Percentiles rank a stretch among this genome's conserved stretches.
These are phyloP conservation scores for Phoma sp. DNA, from an alignment of 2,329 filamentous ascomycete genomes.

Conservation along the genomic window DNA sequence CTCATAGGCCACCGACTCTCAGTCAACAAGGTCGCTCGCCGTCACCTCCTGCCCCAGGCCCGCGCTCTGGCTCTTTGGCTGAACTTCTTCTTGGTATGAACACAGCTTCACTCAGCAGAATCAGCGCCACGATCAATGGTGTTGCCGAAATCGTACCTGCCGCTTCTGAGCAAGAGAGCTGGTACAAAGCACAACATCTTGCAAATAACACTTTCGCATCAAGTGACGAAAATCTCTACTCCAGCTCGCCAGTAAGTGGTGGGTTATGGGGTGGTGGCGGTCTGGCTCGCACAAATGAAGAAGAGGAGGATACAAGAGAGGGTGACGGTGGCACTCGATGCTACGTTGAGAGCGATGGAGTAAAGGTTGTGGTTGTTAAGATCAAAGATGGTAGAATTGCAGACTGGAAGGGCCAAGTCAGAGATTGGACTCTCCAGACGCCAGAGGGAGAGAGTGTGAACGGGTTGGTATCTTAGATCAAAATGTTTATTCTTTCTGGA, in stretches of 20 bases:
- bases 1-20: slow-evolving; percentile 83
- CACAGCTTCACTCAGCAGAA: slow-evolving; percentile 82
- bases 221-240: slow-evolving; percentile 32
- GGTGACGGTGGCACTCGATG: slow-evolving; percentile 62
- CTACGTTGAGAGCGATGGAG: slow-evolving; percentile 81
- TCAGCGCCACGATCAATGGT: slow-evolving; percentile 94
- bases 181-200: slow-evolving; percentile 81
- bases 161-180: slow-evolving; percentile 81
- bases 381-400: slow-evolving; percentile 86
- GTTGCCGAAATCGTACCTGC: slow-evolving; percentile 73
- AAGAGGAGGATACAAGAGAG: slow-evolving; percentile 43
- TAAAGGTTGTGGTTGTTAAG: slow-evolving; percentile 83
- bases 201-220: slow-evolving; percentile 87
- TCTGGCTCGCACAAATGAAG: slow-evolving; percentile 49
- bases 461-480: background rate
- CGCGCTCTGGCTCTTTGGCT: slow-evolving; percentile 73
- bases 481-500: background rate
- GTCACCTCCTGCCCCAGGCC: slow-evolving; percentile 62
- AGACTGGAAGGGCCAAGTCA: slow-evolving; percentile 93
- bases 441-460: slow-evolving; percentile 1
- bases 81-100: slow-evolving; percentile 89
- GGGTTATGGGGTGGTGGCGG: slow-evolving; percentile 59
- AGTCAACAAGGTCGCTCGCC: slow-evolving; percentile 59
- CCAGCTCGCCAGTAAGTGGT: slow-evolving; percentile 43
- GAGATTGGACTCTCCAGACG: slow-evolving; percentile 66